Conservation (phyloP, 768 basidiomycete genomes). For the Nevesoporus exiguus region DNA sequence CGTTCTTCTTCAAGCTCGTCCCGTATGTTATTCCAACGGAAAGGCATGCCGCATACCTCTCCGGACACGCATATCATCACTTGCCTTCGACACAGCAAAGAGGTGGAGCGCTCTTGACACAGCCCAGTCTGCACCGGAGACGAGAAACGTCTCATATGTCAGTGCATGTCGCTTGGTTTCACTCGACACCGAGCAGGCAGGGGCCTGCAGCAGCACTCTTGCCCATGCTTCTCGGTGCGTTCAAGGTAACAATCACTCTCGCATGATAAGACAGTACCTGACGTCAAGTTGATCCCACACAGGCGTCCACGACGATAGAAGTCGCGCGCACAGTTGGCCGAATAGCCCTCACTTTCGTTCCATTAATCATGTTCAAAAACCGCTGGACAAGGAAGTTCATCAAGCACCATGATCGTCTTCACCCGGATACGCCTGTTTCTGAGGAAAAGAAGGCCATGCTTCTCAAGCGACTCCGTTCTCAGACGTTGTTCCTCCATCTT, state of each 20-base stretch:
- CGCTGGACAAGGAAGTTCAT: conserved; percentile 49
- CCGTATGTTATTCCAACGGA: not conserved
- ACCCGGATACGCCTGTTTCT: conserved; percentile 42
- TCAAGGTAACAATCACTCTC: conserved; percentile 48
- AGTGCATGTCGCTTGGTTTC: conserved; percentile 32
- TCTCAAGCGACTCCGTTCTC: conserved; percentile 46
- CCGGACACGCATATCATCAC: not conserved
- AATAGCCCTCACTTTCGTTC: conserved; percentile 72
- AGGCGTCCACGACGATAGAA: conserved; percentile 76
- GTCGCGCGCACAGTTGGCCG: conserved; percentile 66
- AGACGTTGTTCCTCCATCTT: conserved; percentile 48
- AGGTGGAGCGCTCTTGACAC: conserved; percentile 6
- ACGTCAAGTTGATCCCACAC: not conserved
- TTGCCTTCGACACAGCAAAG: conserved; percentile 1
- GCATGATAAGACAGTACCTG: not conserved
- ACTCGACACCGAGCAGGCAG: conserved; percentile 37
- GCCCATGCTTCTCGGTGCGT: conserved; percentile 52
- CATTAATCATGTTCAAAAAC: conserved; percentile 61
- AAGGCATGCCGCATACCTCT: not conserved
- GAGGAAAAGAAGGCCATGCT: conserved; percentile 50
- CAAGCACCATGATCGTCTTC: conserved; percentile 38
- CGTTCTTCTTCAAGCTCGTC: not conserved
- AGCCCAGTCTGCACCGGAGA: not conserved
- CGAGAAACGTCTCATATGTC: conserved; percentile 2
- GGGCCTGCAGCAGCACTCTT: conserved; percentile 31